Evolutionary conservation across 805 yeast species (phyloP).

Genomic region (Barnettozyma populi): DNA sequence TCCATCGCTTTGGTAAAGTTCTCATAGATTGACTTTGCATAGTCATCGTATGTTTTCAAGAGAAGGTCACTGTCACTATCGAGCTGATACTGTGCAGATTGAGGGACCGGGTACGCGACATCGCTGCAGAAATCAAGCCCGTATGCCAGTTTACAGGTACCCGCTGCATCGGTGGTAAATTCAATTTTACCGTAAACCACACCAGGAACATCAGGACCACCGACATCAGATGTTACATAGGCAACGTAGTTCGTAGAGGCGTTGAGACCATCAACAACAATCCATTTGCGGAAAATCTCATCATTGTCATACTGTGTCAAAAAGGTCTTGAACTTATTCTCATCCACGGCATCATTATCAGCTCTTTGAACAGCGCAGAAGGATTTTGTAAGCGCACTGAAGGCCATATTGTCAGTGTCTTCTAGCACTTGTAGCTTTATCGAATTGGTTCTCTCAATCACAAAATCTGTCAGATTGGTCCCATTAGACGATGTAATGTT

Average conservation of each 20-base stretch:
- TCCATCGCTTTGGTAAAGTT: conserved; percentile 76
- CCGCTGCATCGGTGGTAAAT: conserved; percentile 49
- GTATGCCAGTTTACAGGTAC: conserved; percentile 68
- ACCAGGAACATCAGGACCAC: conserved; percentile 48
- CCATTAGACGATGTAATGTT: conserved; percentile 20
- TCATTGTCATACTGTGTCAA: conserved; percentile 40
- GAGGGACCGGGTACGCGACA: conserved; percentile 87
- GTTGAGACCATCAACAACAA: conserved; percentile 56
- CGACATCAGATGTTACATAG: conserved; percentile 49
- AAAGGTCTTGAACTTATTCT: conserved; percentile 22
- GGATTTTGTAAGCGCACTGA: conserved; percentile 42
- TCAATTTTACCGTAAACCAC: conserved; percentile 49
- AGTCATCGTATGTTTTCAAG: conserved; percentile 51
- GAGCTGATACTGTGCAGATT: conserved; percentile 30
- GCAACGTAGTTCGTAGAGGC: conserved; percentile 59
- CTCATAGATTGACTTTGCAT: conserved; percentile 48
- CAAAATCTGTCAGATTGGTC: neutral
- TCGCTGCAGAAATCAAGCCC: conserved; percentile 70
- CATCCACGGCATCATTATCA: conserved; percentile 19
- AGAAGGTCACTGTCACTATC: conserved; percentile 31
- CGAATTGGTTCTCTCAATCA: conserved; percentile 16
- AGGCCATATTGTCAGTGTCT: conserved; percentile 30
- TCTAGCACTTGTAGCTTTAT: conserved; percentile 42
- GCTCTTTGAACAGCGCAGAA: conserved; percentile 62
- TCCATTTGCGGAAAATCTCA: conserved; percentile 51